Evolutionary conservation across 805 yeast species (phyloP).

Genomic region (Tetrapisispora namnaoensis): DNA sequence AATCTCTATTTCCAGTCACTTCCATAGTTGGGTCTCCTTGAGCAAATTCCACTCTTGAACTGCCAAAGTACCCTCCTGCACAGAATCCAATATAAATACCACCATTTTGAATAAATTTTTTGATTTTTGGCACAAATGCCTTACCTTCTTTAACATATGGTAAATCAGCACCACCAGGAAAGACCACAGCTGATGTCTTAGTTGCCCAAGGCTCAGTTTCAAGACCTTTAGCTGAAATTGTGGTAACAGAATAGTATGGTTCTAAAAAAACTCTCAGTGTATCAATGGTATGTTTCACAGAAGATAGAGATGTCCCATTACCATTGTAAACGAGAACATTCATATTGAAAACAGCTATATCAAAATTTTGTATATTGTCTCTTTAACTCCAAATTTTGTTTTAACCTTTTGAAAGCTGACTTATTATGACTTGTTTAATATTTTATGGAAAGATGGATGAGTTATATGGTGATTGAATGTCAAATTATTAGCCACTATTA

Average conservation of each 20-base stretch:
- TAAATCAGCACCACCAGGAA: conserved; percentile 97
- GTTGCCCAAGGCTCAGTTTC: conserved; percentile 80
- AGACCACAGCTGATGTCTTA: conserved; percentile 67
- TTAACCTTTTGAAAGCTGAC: too few species aligned
- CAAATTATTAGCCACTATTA: too few species aligned
- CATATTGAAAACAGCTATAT: conserved; percentile 31
- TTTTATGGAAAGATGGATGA: too few species aligned
- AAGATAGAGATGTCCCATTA: conserved; percentile 80
- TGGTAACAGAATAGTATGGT: conserved; percentile 79
- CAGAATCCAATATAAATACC: conserved; percentile 84
- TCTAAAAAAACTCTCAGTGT: conserved; percentile 65
- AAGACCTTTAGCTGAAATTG: conserved; percentile 53
- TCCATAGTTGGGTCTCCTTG: conserved; percentile 61
- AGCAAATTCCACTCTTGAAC: conserved; percentile 72
- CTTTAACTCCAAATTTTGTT: too few species aligned
- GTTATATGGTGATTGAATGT: too few species aligned
- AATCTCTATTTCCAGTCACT: conserved; percentile 78
- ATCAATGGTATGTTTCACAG: conserved; percentile 75
- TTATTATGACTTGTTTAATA: too few species aligned
- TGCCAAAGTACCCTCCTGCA: conserved; percentile 89
- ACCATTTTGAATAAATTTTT: conserved; percentile 56
- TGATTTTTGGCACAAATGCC: conserved; percentile 55
- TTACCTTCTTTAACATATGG: conserved; percentile 70
- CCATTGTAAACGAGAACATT: conserved; percentile 64
- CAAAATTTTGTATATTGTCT: too few species aligned